phyloP scores from a whole-genome alignment of 129 eudicot genomes.

The Silybum marianum region DNA sequence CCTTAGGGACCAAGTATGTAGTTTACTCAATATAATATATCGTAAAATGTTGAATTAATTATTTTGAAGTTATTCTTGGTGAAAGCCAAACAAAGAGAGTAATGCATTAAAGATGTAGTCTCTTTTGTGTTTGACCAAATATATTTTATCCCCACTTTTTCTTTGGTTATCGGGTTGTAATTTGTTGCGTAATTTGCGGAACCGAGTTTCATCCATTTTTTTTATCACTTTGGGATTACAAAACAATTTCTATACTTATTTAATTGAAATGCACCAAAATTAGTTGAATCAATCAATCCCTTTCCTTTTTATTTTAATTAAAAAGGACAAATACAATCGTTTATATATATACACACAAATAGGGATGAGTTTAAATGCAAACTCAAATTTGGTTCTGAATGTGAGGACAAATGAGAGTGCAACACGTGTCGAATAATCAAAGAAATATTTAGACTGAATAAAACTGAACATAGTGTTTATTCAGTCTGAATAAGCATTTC shows the following conservation, averaged over 20 bases:
- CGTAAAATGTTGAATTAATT: background rate
- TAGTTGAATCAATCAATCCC: background rate
- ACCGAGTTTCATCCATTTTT: slow-evolving; percentile 29
- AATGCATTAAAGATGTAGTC: background rate
- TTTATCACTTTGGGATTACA: slow-evolving; percentile 20
- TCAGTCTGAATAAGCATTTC: too few species aligned
- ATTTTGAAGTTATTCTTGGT: background rate
- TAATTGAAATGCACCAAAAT: background rate
- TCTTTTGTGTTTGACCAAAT: slow-evolving; percentile 27
- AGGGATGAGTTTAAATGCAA: too few species aligned
- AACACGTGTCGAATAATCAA: too few species aligned
- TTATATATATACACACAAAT: too few species aligned
- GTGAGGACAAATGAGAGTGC: too few species aligned
- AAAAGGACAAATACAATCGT: too few species aligned
- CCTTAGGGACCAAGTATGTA: too few species aligned
- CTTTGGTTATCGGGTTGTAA: slow-evolving; percentile 19
- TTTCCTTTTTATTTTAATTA: too few species aligned
- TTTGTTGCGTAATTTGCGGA: slow-evolving; percentile 36
- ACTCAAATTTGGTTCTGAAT: too few species aligned
- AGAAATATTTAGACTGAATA: too few species aligned
- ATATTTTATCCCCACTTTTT: slow-evolving; percentile 23
- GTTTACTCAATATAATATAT: too few species aligned
- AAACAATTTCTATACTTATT: background rate
- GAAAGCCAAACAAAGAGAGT: background rate
- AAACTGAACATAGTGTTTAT: too few species aligned